phyloP scores from a whole-genome alignment of 2,329 filamentous ascomycete genomes.

The Fusarium begoniae region DNA sequence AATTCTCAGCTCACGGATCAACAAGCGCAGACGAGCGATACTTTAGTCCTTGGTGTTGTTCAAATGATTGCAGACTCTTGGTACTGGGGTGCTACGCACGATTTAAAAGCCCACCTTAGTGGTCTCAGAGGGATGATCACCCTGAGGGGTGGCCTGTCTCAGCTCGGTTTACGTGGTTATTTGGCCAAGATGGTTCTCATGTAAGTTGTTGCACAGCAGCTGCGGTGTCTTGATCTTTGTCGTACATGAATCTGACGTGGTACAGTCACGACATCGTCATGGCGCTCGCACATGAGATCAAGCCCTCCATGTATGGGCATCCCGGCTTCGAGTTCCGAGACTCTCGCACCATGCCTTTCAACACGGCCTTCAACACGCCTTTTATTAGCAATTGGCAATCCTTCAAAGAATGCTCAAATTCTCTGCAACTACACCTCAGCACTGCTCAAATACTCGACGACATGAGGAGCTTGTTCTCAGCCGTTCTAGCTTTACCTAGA shows the following conservation, averaged over 20 bases:
- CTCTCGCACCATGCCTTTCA: slow-evolving; percentile 50
- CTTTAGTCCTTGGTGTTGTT: slow-evolving; percentile 57
- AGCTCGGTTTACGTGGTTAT: slow-evolving; percentile 57
- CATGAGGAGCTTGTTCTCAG: slow-evolving; percentile 57
- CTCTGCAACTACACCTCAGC: slow-evolving; percentile 55
- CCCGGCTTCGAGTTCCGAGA: slow-evolving; percentile 55
- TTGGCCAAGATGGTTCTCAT: slow-evolving; percentile 59
- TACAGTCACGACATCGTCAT: slow-evolving; percentile 58
- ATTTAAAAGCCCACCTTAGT: slow-evolving; percentile 56
- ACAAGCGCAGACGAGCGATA: slow-evolving; percentile 52
- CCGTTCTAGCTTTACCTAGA: slow-evolving; percentile 52
- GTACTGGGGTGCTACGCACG: slow-evolving; percentile 60
- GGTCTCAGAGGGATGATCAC: slow-evolving; percentile 60
- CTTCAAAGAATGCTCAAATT: slow-evolving; percentile 54
- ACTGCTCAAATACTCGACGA: slow-evolving; percentile 62
- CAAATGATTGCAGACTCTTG: slow-evolving; percentile 63
- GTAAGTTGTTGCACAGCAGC: slow-evolving; percentile 46
- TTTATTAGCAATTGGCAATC: slow-evolving; percentile 54
- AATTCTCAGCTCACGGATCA: slow-evolving; percentile 56
- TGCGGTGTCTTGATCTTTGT: not conserved
- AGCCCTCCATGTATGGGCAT: slow-evolving; percentile 53
- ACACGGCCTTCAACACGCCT: slow-evolving; percentile 58
- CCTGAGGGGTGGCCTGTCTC: slow-evolving; percentile 56
- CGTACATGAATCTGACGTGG: slow-evolving; percentile 19
- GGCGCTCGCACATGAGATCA: slow-evolving; percentile 57